Conservation (phyloP, 2,329 filamentous ascomycete genomes). For the Aotearoamyces nothofagi region DNA sequence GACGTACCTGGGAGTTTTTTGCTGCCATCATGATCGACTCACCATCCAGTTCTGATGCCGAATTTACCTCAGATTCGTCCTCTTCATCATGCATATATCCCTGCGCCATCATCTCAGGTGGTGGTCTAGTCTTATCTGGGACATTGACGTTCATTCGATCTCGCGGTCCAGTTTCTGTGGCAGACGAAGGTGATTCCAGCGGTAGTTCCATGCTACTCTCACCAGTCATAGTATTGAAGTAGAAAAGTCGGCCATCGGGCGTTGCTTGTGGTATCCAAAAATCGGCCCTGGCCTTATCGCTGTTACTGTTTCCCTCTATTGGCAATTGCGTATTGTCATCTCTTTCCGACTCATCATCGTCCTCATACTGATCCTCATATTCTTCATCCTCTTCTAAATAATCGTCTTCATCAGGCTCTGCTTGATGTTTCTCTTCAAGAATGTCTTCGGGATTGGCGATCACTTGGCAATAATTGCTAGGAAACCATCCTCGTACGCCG, state of each 20-base stretch:
- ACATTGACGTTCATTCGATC: constrained; percentile 81
- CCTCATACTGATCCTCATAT: constrained; percentile 40
- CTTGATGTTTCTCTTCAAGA: constrained; percentile 42
- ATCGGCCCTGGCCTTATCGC: constrained; percentile 71
- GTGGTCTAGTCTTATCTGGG: constrained; percentile 78
- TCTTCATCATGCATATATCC: constrained; percentile 75
- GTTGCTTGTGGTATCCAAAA: constrained; percentile 99
- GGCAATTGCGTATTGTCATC: constrained; percentile 43
- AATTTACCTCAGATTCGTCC: constrained; percentile 70
- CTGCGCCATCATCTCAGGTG: constrained; percentile 79
- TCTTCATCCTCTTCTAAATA: constrained; percentile 55
- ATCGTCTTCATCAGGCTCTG: constrained; percentile 40
- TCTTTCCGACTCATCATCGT: constrained; percentile 48
- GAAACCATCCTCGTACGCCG: constrained; percentile 94
- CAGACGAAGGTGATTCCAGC: constrained; percentile 71
- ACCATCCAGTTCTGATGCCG: constrained; percentile 74
- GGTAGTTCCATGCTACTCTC: constrained; percentile 91
- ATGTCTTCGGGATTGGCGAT: constrained; percentile 65
- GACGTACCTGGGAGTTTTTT: constrained; percentile 50
- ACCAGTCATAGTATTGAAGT: constrained; percentile 96
- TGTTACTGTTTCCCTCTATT: constrained; percentile 48
- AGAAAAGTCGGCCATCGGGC: constrained; percentile 81
- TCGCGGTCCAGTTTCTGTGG: constrained; percentile 69
- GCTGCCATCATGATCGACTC: constrained; percentile 57
- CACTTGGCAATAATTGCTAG: constrained; percentile 93